These are phyloP conservation scores for Ganoderma lucidum DNA, from an alignment of 1,284 basidiomycete species.

Conservation along the genomic window DNA sequence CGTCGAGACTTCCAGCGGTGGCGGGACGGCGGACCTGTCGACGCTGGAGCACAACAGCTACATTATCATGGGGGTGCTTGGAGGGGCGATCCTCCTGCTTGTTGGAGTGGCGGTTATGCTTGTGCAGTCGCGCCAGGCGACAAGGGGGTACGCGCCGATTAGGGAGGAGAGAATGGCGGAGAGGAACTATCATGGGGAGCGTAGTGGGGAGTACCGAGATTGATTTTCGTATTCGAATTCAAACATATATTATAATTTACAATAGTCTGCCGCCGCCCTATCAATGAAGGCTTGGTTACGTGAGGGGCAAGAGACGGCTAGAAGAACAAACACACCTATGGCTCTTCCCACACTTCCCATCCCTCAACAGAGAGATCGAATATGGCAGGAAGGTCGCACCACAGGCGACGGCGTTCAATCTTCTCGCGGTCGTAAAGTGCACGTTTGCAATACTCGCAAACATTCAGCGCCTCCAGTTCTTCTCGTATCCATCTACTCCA, in stretches of 20 bases:
- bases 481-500: not conserved
- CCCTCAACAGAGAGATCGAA: not conserved
- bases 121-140: not conserved
- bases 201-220: not conserved
- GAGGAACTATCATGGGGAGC: not conserved
- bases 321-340: not conserved
- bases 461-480: not conserved
- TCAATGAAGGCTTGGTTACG: too few species aligned
- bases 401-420: not conserved
- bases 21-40: not conserved
- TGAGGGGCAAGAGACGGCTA: not conserved
- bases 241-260: not conserved
- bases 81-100: not conserved
- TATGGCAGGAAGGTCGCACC: not conserved
- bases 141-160: not conserved
- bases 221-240: not conserved
- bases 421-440: not conserved
- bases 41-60: constrained; percentile 11
- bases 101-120: not conserved
- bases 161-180: constrained; percentile 6
- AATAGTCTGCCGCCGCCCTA: too few species aligned
- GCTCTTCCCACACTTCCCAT: not conserved
- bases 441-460: not conserved
- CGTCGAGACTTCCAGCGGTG: not conserved
- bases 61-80: constrained; percentile 6